Percentiles rank a stretch among this genome's conserved stretches.
phyloP scores from a whole-genome alignment of 352 stramenopile genomes.

The Globisporangium nagaii region DNA sequence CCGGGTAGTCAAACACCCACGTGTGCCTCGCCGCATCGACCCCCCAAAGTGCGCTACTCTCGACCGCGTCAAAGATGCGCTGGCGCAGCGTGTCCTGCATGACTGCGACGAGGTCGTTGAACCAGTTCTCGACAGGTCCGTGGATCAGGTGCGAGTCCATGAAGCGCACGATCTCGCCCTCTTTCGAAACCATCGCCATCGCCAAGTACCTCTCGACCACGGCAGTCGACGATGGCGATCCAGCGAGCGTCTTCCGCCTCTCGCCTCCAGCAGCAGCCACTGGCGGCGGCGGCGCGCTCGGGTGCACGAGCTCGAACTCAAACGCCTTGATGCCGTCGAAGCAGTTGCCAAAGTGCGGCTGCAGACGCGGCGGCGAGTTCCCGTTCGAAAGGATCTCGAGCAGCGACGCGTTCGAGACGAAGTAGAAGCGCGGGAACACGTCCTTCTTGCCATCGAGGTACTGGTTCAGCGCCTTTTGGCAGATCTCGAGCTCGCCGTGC shows the following conservation, averaged over 20 bases:
- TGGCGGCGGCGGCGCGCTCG: not conserved
- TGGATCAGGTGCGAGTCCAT: constrained; percentile 72
- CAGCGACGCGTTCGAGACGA: constrained; percentile 92
- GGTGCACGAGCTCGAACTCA: constrained; percentile 46
- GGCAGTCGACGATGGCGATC: constrained; percentile 8
- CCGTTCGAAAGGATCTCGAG: constrained; percentile 95
- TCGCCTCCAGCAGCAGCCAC: not conserved
- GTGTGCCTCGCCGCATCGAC: constrained; percentile 73
- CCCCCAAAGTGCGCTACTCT: constrained; percentile 91
- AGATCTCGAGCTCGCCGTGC: constrained; percentile 90
- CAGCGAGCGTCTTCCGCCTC: not conserved
- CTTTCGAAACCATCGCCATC: constrained; percentile 94
- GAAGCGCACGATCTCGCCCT: constrained; percentile 90
- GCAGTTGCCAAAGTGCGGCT: constrained; percentile 87
- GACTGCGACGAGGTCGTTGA: constrained; percentile 92
- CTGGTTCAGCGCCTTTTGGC: constrained; percentile 94
- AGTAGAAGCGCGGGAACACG: constrained; percentile 96
- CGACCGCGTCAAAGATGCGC: constrained; percentile 88
- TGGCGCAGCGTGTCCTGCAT: constrained; percentile 89
- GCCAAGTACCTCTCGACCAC: constrained; percentile 60
- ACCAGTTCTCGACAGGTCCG: constrained; percentile 89
- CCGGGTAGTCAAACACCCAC: constrained; percentile 90
- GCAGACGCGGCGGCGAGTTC: constrained; percentile 78
- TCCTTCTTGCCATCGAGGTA: constrained; percentile 97
- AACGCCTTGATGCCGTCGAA: constrained; percentile 88